Evolutionary conservation across 345 rosid genomes (phyloP), one percentile per base, ranked within the genome.

Genomic region (Eucalyptus polybractea): DNA sequence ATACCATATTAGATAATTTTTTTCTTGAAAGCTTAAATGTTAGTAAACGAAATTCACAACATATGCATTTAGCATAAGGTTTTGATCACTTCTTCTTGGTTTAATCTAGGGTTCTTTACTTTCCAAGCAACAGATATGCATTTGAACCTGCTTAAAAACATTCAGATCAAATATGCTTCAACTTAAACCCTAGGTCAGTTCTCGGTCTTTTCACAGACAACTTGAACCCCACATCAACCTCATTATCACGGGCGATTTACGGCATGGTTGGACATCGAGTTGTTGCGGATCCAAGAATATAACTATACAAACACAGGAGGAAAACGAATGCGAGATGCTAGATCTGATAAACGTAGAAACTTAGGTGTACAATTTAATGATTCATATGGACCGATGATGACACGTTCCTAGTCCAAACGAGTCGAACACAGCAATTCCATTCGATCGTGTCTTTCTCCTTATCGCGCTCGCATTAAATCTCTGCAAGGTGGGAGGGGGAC

Each of bases 401-500:
- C 6, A 11, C 29, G 47, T 40, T 76, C 8, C 13, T 21, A 15
- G 47, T 40, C 85, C 85, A 40, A 76, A 40, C 2, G 47, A 3
- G 85, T 2, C 85, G 47, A 76, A 40, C 85, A 6, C 85, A 7
- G 47, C 5, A 76, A 11, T 6, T 76, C 29, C 85, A 21, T 76
- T 76, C 29, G 44, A 40, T 22, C 29, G 29, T 76, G 85, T 76
- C 85, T 6, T 11, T 88, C 87, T 76, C 72, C 80, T 27, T 4
- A 89, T 91, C 93, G 76, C 80, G 89, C 80, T 89, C 90, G 21
- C 88, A 90, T 56, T 89, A 81, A 90, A 87, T 88, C 80, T 89
- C 91, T 93, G 89, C 90, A 88, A 90, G 86, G 93, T 90, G 87
- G 27, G 92, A 90, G 89, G 94, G 92, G 83, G 94, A 94, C 95